phyloP scores from a whole-genome alignment of 371 early-diverging fungal genomes.

The Mucor indicus region DNA sequence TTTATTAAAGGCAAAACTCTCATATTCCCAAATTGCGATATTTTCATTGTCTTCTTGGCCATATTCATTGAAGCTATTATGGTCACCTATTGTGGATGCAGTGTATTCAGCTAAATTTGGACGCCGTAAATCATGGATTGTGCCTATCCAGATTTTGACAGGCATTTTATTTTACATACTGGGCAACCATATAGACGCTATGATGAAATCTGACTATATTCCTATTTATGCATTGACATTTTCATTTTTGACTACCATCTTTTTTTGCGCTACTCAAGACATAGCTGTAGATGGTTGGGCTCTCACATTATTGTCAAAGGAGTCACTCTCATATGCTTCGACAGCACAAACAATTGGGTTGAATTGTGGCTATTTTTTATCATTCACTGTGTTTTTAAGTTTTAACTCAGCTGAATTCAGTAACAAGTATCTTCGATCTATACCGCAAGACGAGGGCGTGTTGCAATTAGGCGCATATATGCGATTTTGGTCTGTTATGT shows the following conservation, averaged over 20 bases:
- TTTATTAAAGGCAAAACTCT: constrained; percentile 85
- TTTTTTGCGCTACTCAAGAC: constrained; percentile 97
- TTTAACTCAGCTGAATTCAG: constrained; percentile 93
- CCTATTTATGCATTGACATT: constrained; percentile 66
- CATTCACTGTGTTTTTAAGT: constrained; percentile 95
- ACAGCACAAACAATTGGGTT: constrained; percentile 96
- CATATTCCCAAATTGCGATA: constrained; percentile 88
- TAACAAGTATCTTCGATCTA: constrained; percentile 84
- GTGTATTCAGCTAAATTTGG: constrained; percentile 79
- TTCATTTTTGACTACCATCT: constrained; percentile 77
- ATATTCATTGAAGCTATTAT: constrained; percentile 87
- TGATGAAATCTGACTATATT: constrained; percentile 59
- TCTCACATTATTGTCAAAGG: constrained; percentile 84
- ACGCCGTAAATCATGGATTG: constrained; percentile 95
- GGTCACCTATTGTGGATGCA: constrained; percentile 97
- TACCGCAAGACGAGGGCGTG: constrained; percentile 70
- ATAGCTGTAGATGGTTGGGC: constrained; percentile 99
- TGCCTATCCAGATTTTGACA: constrained; percentile 90
- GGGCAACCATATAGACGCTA: constrained; percentile 71
- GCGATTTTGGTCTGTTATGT: constrained; percentile 89
- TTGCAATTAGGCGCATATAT: constrained; percentile 83
- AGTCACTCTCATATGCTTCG: constrained; percentile 85
- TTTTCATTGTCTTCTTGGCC: constrained; percentile 95
- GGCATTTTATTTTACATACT: constrained; percentile 76
- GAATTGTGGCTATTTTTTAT: constrained; percentile 92